phyloP scores from a whole-genome alignment of 192 early-diverging fungal genomes.

The Gonapodya prolifera region DNA sequence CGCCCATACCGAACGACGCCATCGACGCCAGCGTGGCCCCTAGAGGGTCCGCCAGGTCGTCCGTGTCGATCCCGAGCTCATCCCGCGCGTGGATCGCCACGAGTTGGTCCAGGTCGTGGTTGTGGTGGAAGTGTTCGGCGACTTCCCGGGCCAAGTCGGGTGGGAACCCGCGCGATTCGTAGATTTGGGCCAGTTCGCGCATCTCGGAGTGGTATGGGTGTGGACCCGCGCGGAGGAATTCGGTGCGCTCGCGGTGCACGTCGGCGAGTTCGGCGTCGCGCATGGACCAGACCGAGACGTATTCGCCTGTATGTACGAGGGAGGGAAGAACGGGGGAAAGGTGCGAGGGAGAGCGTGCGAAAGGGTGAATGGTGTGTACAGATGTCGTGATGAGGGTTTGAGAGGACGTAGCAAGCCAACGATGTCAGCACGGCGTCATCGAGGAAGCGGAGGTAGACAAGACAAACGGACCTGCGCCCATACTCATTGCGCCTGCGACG shows the following conservation, averaged over 20 bases:
- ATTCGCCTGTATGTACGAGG: slow-evolving; percentile 5
- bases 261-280: slow-evolving; percentile 9
- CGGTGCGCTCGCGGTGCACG: slow-evolving; percentile 3
- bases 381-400: too few species aligned
- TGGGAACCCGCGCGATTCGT: slow-evolving; percentile 2
- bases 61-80: slow-evolving; percentile 10
- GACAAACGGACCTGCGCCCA: slow-evolving; percentile 4
- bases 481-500: slow-evolving; percentile 5
- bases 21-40: not conserved
- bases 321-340: not conserved
- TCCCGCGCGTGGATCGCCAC: slow-evolving; percentile 9
- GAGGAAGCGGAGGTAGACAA: too few species aligned
- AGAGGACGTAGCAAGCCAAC: too few species aligned
- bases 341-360: too few species aligned
- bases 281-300: slow-evolving; percentile 8
- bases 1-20: not conserved
- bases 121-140: slow-evolving; percentile 6
- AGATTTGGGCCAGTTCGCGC: slow-evolving; percentile 3
- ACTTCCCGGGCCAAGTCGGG: slow-evolving; percentile 9
- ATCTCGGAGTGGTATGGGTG: slow-evolving; percentile 2
- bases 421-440: too few species aligned
- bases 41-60: not conserved
- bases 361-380: too few species aligned
- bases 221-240: slow-evolving; percentile 7
- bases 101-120: slow-evolving; percentile 1